Evolutionary conservation across 2,329 filamentous ascomycete species (phyloP).

Genomic region (Karstenula rhodostoma): DNA sequence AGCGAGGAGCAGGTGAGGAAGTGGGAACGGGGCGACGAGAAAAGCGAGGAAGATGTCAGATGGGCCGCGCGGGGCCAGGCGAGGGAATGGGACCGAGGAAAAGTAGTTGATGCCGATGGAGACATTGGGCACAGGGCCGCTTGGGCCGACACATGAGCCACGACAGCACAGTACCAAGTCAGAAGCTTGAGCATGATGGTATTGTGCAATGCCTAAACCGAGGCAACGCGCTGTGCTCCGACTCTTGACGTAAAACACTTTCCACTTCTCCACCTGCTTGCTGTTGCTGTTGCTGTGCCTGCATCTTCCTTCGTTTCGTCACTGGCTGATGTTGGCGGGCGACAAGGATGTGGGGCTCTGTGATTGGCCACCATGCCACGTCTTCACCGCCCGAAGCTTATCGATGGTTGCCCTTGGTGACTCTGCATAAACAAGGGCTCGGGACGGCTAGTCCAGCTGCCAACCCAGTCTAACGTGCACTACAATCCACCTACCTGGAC

Average conservation of each 20-base stretch:
- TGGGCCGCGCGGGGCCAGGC: slow-evolving; percentile 77
- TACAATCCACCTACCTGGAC: too few relatives aligned
- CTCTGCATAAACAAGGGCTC: slow-evolving; percentile 1
- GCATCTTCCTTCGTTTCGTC: neutral
- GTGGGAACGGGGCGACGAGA: slow-evolving; percentile 71
- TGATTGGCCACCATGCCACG: slow-evolving; percentile 4
- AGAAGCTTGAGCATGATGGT: too few relatives aligned
- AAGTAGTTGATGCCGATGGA: slow-evolving; percentile 65
- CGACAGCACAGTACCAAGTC: too few relatives aligned
- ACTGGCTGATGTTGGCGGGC: neutral
- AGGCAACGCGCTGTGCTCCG: neutral
- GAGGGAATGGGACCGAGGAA: slow-evolving; percentile 73
- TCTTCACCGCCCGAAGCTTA: slow-evolving; percentile 3
- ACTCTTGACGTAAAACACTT: neutral
- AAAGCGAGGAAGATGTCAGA: slow-evolving; percentile 71
- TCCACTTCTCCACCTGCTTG: neutral
- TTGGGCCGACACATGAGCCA: slow-evolving; percentile 47
- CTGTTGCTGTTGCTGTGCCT: too few relatives aligned
- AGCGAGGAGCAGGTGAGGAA: slow-evolving; percentile 75
- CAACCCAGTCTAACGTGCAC: neutral
- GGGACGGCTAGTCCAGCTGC: neutral
- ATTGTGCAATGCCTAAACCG: too few relatives aligned
- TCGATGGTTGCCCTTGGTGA: slow-evolving; percentile 7
- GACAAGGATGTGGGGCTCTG: neutral
- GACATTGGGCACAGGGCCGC: slow-evolving; percentile 59